Evolutionary conservation across 140 eudicot species (phyloP), one percentile per base, ranked within the genome.

Genomic region (Ambrosia hybrid): DNA sequence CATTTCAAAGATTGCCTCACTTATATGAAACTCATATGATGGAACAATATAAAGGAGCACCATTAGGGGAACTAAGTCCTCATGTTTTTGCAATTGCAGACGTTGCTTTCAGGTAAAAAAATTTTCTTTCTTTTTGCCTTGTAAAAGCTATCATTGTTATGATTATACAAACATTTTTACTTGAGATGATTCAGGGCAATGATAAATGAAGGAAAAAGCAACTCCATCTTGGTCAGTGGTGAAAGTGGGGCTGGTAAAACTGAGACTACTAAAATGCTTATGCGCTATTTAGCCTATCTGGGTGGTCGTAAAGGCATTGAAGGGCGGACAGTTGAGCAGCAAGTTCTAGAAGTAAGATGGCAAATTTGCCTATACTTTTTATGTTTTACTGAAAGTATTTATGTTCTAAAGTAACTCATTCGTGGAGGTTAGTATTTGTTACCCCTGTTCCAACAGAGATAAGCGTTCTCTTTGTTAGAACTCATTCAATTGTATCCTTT

Each of bases 221-320:
- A 95, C 80, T 86, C 99, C 46, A 95, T 95, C 46, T 67, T 95
- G 84, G 99, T 94, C 15, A 94, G 99, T 49, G 99, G 99, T 67
- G 99, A 94, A 86, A 94, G 97, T 76, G 99, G 97, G 60, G 96
- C 99, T 17, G 99, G 99, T 63, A 94, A 94, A 81, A 94, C 99
- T 5, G 99, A 91, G 79, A 94, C 99, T 51, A 94, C 99, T 60
- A 94, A 94, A 85, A 94, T 94, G 97, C 96, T 90, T 88, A 94
- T 95, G 97, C 95, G 87, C 8, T 95, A 95, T 81, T 96, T 95
- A 84, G 99, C 99, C 12, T 91, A 83, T 83, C 81, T 95, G 89
- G 99, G 99, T 59, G 99, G 97, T 46, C 95, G 96, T 76, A 81
- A 86, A 81, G 92, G 89, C 76, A 95, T 96, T 37, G 99, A 91